Conservation (phyloP, 805 yeast species). For the Priceomyces fermenticarens region DNA sequence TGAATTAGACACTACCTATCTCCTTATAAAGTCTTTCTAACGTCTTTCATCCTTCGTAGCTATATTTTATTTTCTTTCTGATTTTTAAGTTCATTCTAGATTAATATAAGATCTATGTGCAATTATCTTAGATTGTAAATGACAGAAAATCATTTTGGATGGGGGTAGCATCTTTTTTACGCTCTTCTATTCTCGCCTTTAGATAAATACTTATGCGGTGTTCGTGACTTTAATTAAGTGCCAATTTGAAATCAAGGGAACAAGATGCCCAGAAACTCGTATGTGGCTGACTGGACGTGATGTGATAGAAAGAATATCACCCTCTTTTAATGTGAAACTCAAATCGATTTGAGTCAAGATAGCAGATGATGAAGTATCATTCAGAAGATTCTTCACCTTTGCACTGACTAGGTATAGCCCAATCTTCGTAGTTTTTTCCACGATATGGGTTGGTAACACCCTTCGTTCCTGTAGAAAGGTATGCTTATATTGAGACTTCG, state of each 20-base stretch:
- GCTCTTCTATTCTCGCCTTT: too few species aligned
- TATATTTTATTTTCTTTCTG: too few species aligned
- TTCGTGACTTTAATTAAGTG: too few species aligned
- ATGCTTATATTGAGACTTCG: not conserved
- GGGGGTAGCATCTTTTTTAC: too few species aligned
- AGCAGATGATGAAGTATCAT: not conserved
- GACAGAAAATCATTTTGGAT: too few species aligned
- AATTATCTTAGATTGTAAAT: too few species aligned
- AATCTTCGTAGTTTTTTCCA: constrained; percentile 2
- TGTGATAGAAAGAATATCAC: constrained; percentile 1
- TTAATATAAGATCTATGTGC: too few species aligned
- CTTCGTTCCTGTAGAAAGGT: not conserved
- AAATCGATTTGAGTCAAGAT: constrained; percentile 6
- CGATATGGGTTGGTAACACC: constrained; percentile 6
- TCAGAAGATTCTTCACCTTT: constrained; percentile 2
- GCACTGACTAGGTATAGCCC: constrained; percentile 7
- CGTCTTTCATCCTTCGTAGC: too few species aligned
- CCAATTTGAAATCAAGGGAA: constrained; percentile 7
- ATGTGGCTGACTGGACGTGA: not conserved
- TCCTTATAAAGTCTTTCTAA: too few species aligned
- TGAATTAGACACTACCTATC: too few species aligned
- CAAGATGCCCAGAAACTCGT: not conserved
- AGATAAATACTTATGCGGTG: too few species aligned
- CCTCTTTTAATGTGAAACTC: not conserved
- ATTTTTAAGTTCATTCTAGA: too few species aligned